Evolutionary conservation across 106 monocot species (phyloP), one percentile per base, ranked within the genome.

Genomic region (Cymbidium sinense): DNA sequence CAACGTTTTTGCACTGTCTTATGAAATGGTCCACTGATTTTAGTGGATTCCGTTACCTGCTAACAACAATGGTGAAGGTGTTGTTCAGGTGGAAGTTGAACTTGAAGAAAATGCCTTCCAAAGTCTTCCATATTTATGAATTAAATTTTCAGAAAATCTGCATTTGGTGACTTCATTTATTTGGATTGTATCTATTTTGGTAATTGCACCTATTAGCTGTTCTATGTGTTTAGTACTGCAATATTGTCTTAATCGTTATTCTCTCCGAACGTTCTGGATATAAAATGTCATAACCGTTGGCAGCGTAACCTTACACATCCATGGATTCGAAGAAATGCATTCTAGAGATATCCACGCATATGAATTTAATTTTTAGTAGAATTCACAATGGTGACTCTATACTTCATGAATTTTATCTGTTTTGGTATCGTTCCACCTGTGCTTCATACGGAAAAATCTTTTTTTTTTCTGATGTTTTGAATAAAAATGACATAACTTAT

Each of bases 21-120:
- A 41, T 72, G 29, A 41, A n/a, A 72, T 39, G 31, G n/a, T 44
- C 43, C 41, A 44, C 71, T 43, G 74, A 74, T 74, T 21, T 71
- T 41, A 44, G 34, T 71, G 21, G 19, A 71, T 21, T 36, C 21
- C 21, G 37, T 15, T 71, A 28, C 0, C 17, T 74, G 41, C 13
- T 44, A 44, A 39, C 43, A 44, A 71, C 37, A 44, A 25, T 23
- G 44, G 20, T 71, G 25, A 44, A 43, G n/a, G n/a, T n/a, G 12
- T 9, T 43, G 41, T 23, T 44, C 27, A 74, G 3, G 74, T 25
- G 43, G n/a, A 23, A 27, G 43, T 44, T 11, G 74, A 10, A 30
- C 30, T 67, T 33, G 67, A 31, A 30, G 13, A 31, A 67, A 67
- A 37, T 71, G 37, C 36, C 1, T 71, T 71, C 34, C 34, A 70